These are phyloP conservation scores for Cantharellus anzutake DNA, from an alignment of 768 basidiomycete genomes.

Conservation along the genomic window DNA sequence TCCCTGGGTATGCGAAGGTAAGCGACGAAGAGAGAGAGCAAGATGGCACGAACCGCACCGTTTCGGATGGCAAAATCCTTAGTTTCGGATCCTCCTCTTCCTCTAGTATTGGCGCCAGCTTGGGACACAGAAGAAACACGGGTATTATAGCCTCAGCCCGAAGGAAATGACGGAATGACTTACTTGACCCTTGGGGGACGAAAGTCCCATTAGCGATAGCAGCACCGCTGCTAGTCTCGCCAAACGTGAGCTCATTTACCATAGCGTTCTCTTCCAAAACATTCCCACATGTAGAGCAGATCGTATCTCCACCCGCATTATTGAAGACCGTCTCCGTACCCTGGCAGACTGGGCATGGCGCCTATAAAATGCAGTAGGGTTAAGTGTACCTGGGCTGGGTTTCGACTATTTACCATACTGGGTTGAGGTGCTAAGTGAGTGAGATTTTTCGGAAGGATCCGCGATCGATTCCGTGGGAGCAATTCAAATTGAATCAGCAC, in stretches of 20 bases:
- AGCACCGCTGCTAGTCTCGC: conserved; percentile 81
- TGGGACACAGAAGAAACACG: not conserved
- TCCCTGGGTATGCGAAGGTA: conserved; percentile 29
- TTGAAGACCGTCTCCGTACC: conserved; percentile 77
- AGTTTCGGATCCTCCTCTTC: conserved; percentile 61
- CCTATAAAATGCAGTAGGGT: no score
- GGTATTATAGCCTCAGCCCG: not conserved
- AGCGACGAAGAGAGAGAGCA: not conserved
- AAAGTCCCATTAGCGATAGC: conserved; percentile 92
- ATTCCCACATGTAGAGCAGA: conserved; percentile 71
- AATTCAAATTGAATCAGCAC: no score
- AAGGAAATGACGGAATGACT: conserved; percentile 14
- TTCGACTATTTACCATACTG: no score
- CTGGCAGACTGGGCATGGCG: conserved; percentile 27
- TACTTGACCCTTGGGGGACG: conserved; percentile 81
- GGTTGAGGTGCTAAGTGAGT: no score
- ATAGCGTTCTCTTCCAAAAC: conserved; percentile 89
- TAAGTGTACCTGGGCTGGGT: no score
- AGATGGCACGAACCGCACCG: conserved; percentile 27
- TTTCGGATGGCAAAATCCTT: conserved; percentile 84
- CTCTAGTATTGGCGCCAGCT: conserved; percentile 22
- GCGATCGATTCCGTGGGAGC: no score
- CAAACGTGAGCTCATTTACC: conserved; percentile 85
- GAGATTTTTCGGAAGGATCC: no score
- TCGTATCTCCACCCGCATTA: conserved; percentile 64